Evolutionary conservation across 805 yeast species (phyloP).

Genomic region (Suhomyces sp.): DNA sequence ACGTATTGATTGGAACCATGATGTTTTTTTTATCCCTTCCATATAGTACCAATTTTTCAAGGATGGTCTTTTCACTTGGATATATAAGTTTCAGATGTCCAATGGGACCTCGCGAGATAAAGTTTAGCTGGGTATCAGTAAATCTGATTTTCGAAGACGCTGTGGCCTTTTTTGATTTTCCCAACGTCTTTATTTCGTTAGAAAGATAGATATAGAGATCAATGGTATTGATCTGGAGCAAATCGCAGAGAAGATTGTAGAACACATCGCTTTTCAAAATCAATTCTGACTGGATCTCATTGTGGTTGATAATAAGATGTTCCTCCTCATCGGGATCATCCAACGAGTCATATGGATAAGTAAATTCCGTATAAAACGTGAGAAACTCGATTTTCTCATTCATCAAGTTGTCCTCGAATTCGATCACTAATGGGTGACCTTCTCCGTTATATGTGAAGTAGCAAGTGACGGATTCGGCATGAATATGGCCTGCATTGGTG

Average conservation of each 20-base stretch:
- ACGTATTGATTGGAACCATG: slow-evolving; percentile 18
- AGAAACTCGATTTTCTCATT: slow-evolving; percentile 43
- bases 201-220: slow-evolving; percentile 34
- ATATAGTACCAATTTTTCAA: slow-evolving; percentile 57
- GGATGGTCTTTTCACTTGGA: slow-evolving; percentile 60
- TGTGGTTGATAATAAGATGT: slow-evolving; percentile 27
- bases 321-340: slow-evolving; percentile 18
- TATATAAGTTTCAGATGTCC: slow-evolving; percentile 67
- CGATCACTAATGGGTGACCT: slow-evolving; percentile 40
- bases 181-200: slow-evolving; percentile 15
- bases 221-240: slow-evolving; percentile 35
- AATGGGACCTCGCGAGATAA: slow-evolving; percentile 70
- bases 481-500: slow-evolving; percentile 1
- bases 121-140: slow-evolving; percentile 41
- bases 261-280: slow-evolving; percentile 41
- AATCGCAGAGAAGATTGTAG: slow-evolving; percentile 34
- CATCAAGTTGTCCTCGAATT: slow-evolving; percentile 41
- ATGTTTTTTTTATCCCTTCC: slow-evolving; percentile 21
- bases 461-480: slow-evolving; percentile 28
- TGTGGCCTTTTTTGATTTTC: slow-evolving; percentile 3
- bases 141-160: slow-evolving; percentile 7
- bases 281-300: slow-evolving; percentile 32
- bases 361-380: slow-evolving; percentile 34
- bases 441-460: slow-evolving; percentile 37
- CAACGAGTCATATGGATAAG: slow-evolving; percentile 20